Base-by-base conservation (phyloP, 345 rosid species). In the Lepidium didymum region DNA sequence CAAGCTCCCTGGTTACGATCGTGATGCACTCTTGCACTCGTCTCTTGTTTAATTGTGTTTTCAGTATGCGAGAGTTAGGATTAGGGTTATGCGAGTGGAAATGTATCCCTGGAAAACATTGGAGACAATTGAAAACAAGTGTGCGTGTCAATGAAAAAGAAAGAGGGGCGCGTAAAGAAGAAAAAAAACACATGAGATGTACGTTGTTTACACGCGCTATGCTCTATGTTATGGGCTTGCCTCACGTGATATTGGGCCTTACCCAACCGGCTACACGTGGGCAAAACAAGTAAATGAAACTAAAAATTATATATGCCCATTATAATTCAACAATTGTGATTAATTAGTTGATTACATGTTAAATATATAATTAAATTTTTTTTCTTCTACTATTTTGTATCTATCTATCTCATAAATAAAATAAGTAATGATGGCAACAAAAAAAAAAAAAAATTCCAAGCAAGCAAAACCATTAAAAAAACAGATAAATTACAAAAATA, bases 11-110 rank as follows among this genome's bases (percentile, higher is more conserved):
- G 14, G 27, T 59, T 34, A 35, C 25, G 64, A 64, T 70, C 63
- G 57, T 53, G 5, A 25, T 52, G 63, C 33, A 29, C 64, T 74
- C 49, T 53, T 50, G 4, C 51, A 16, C 21, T 46, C 45, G 65
- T 68, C 34, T 59, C 65, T 53, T 52, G 52, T 57, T 43, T 50
- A 7, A 40, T 59, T 27, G 58, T n/a, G 3, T 36, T 18, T 36
- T 73, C 27, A 23, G 31, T 51, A n/a, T 14, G 56, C 25, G 36
- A 64, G 71, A 33, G 65, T 68, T 76, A 64, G 79, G 79, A 68
- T 65, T 76, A 76, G 79, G 76, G 76, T 60, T 65, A 76, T 67
- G 73, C 67, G 56, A 62, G 68, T 43, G 63, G 68, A 41, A 36
- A 23, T 15, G 23, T 50, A 50, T 47, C 36, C 21, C 25, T 1